Conservation (phyloP, 2,329 filamentous ascomycete genomes). For the Fusarium torulosum region DNA sequence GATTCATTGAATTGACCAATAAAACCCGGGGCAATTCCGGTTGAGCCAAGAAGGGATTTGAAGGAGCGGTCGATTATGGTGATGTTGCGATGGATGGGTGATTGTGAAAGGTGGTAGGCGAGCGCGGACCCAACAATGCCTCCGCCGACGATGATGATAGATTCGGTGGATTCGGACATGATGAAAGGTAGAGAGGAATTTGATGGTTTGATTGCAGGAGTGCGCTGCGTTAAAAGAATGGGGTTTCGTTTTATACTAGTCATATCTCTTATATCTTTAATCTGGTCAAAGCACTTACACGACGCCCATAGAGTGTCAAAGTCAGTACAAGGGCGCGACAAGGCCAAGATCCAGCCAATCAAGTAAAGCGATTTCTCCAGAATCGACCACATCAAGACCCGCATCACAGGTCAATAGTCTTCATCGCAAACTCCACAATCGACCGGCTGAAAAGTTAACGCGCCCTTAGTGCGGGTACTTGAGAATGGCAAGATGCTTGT, state of each 20-base stretch:
- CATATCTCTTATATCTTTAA: neutral
- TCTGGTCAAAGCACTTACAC: neutral
- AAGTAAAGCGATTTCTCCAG: fast-evolving
- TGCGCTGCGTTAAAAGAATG: neutral
- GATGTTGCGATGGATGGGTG: constrained; percentile 15
- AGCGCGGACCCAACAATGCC: constrained; percentile 41
- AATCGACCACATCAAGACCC: neutral
- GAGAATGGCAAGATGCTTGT: neutral
- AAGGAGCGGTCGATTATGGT: constrained; percentile 41
- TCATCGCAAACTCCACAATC: neutral
- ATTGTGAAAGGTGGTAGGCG: constrained; percentile 25
- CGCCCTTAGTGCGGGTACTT: neutral
- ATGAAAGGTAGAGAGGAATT: fast-evolving
- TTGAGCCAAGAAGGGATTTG: constrained; percentile 30
- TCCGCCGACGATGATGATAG: constrained; percentile 33
- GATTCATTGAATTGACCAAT: constrained; percentile 47
- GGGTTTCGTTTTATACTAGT: neutral
- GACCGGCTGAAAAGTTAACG: neutral
- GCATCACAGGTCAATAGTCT: neutral
- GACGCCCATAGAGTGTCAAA: neutral
- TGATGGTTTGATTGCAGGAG: neutral
- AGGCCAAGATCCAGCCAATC: neutral
- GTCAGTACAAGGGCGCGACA: constrained; percentile 9
- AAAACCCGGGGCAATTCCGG: constrained; percentile 40
- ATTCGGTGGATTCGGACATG: constrained; percentile 32